Evolutionary conservation across 2,329 filamentous ascomycete genomes (phyloP).

Genomic region (Diaporthe sp.): DNA sequence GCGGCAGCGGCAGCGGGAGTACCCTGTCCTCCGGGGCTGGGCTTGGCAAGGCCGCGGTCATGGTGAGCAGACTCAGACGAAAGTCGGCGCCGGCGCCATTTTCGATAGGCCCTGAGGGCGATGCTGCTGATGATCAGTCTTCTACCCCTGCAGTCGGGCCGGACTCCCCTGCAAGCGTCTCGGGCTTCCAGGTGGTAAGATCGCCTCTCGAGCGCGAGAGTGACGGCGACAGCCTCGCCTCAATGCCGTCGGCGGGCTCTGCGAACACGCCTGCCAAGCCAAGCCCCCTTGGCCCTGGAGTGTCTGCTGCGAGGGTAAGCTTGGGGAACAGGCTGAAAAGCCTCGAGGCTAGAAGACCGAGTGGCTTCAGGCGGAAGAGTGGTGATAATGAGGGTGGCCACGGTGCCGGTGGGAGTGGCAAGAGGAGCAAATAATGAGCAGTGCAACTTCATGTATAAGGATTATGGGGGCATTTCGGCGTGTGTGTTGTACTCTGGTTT

Average conservation of each 20-base stretch:
- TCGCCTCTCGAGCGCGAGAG: constrained; percentile 32
- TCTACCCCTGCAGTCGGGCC: constrained; percentile 10
- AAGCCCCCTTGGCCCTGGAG: constrained; percentile 42
- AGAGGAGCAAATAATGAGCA: neutral
- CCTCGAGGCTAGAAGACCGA: constrained; percentile 27
- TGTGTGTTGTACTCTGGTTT: neutral
- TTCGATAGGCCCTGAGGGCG: constrained; percentile 27
- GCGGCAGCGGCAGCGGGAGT: constrained; percentile 37
- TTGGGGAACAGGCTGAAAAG: constrained; percentile 61
- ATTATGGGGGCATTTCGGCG: neutral
- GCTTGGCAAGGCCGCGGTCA: constrained; percentile 23
- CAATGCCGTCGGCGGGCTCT: constrained; percentile 32
- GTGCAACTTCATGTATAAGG: neutral
- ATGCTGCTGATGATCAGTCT: constrained; percentile 45
- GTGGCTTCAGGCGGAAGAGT: constrained; percentile 14
- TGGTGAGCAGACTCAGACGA: constrained; percentile 38
- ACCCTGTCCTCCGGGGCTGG: neutral
- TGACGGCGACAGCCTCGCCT: constrained; percentile 50
- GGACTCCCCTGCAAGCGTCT: constrained; percentile 12
- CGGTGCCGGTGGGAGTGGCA: neutral
- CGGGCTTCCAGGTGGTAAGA: constrained; percentile 12
- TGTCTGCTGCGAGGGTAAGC: constrained; percentile 58
- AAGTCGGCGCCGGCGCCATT: constrained; percentile 42
- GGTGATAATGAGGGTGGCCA: constrained; percentile 3
- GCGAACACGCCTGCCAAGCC: constrained; percentile 35